Evolutionary conservation across 768 basidiomycete species (phyloP).

Genomic region (Naematelia encephala): DNA sequence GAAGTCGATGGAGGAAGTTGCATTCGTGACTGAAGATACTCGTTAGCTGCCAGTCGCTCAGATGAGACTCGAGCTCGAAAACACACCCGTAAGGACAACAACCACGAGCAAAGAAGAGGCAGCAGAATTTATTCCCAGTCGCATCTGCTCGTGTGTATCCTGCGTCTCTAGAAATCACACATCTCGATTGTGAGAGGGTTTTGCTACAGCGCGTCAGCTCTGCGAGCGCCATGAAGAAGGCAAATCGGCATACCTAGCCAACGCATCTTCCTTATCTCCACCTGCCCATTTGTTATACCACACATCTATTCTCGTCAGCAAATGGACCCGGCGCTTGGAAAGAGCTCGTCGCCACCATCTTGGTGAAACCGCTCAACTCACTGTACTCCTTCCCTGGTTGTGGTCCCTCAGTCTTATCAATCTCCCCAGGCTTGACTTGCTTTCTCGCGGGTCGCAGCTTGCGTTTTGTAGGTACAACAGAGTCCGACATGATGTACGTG

Average conservation of each 20-base stretch:
- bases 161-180: slow-evolving; percentile 78
- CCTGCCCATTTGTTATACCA: slow-evolving; percentile 99
- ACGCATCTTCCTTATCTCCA: slow-evolving; percentile 92
- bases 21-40: slow-evolving; percentile 62
- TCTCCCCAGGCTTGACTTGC: slow-evolving; percentile 85
- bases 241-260: slow-evolving; percentile 71
- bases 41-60: slow-evolving; percentile 2
- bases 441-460: slow-evolving; percentile 89
- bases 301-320: slow-evolving; percentile 57
- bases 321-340: not conserved
- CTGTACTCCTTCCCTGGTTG: slow-evolving; percentile 97
- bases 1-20: slow-evolving; percentile 88
- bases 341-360: slow-evolving; percentile 44
- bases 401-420: slow-evolving; percentile 78
- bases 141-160: slow-evolving; percentile 94
- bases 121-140: slow-evolving; percentile 85
- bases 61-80: not conserved
- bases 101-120: slow-evolving; percentile 91
- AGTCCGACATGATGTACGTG: not conserved
- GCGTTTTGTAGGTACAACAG: slow-evolving; percentile 29
- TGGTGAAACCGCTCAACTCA: slow-evolving; percentile 54
- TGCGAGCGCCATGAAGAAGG: not conserved
- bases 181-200: slow-evolving; percentile 88
- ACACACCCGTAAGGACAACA: slow-evolving; percentile 86
- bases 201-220: slow-evolving; percentile 59